Percentiles rank a stretch among this genome's conserved stretches.
Conservation (phyloP, 768 basidiomycete species). For the Candolleomyces eurysporus region DNA sequence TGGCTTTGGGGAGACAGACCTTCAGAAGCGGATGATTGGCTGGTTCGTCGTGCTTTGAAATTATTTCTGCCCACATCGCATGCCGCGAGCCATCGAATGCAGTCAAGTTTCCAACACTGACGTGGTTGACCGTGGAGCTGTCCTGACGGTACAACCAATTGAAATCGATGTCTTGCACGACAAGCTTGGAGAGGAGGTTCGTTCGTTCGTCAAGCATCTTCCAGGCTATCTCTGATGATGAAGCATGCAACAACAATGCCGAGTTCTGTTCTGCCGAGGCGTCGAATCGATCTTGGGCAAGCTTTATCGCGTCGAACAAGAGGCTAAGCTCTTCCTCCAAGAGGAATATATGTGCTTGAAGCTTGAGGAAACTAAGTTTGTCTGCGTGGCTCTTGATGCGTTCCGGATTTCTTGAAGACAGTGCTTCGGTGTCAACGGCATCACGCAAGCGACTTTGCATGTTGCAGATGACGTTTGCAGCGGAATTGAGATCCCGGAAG, state of each 20-base stretch:
- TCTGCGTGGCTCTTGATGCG: constrained; percentile 43
- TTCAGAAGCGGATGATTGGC: constrained; percentile 69
- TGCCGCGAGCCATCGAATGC: constrained; percentile 84
- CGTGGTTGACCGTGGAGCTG: constrained; percentile 76
- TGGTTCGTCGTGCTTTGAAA: constrained; percentile 74
- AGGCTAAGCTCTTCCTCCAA: constrained; percentile 78
- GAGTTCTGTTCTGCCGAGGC: constrained; percentile 71
- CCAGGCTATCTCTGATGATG: constrained; percentile 89
- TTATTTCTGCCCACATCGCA: constrained; percentile 85
- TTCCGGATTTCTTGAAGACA: constrained; percentile 37
- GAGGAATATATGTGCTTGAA: constrained; percentile 70
- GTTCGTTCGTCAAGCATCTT: constrained; percentile 76
- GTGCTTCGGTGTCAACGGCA: constrained; percentile 50
- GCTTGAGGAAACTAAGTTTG: constrained; percentile 56
- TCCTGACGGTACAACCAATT: constrained; percentile 86
- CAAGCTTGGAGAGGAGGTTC: constrained; percentile 80
- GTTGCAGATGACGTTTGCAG: constrained; percentile 66
- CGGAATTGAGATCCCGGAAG: constrained; percentile 72
- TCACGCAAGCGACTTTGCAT: constrained; percentile 74
- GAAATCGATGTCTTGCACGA: constrained; percentile 75
- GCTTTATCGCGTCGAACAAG: constrained; percentile 82
- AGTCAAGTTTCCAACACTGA: constrained; percentile 72
- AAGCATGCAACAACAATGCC: constrained; percentile 76
- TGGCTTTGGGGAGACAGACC: constrained; percentile 36
- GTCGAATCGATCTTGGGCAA: constrained; percentile 74